Conservation (phyloP, 371 early-diverging fungal genomes). For the Ordospora colligata region DNA sequence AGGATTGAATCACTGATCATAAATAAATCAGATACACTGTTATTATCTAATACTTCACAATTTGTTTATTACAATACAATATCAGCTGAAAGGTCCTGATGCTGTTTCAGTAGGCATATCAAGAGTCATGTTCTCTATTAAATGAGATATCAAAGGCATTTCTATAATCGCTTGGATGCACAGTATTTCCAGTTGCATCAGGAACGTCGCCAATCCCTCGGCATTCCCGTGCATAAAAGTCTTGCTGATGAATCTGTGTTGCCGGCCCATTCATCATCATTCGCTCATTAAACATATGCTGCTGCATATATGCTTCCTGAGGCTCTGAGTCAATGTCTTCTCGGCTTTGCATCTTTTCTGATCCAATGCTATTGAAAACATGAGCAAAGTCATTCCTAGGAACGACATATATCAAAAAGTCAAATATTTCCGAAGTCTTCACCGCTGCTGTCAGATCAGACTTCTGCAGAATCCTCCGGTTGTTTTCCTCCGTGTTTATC, state of each 20-base stretch:
- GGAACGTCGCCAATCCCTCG: neutral
- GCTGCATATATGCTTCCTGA: neutral
- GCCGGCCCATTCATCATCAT: neutral
- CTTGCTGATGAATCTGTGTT: neutral
- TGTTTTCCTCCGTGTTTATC: constrained; percentile 93
- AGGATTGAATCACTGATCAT: no score
- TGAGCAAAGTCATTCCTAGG: constrained; percentile 68
- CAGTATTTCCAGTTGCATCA: neutral
- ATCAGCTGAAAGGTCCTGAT: neutral
- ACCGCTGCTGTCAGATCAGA: constrained; percentile 85
- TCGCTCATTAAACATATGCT: constrained; percentile 1
- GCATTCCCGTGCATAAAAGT: neutral
- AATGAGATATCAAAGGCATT: neutral
- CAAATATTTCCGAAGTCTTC: constrained; percentile 83
- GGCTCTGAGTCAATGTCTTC: neutral
- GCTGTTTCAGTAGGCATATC: neutral
- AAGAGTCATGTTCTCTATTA: neutral
- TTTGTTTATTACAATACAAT: neutral
- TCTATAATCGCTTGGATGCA: neutral
- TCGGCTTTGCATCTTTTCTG: neutral
- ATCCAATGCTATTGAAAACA: constrained; percentile 7
- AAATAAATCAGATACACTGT: no score
- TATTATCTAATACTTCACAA: neutral
- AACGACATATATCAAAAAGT: constrained; percentile 94
- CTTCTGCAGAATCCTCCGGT: constrained; percentile 86